Conservation (phyloP, 2,329 filamentous ascomycete species). For the Xylariaceae sp. region DNA sequence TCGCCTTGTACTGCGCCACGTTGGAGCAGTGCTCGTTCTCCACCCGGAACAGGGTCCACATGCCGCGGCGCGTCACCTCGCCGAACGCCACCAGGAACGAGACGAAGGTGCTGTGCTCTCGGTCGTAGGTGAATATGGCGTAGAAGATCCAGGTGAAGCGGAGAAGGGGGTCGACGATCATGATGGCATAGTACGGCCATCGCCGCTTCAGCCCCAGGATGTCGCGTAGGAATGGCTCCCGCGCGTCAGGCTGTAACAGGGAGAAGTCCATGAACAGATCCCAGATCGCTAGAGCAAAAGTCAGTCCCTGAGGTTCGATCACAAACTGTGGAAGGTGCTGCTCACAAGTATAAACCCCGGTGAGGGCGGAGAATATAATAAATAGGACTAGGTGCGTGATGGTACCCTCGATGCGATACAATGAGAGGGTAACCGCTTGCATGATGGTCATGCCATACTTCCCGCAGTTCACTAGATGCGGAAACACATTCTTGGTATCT, state of each 20-base stretch:
- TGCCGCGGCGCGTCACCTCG: slow-evolving; percentile 75
- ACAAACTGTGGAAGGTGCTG: slow-evolving; percentile 7
- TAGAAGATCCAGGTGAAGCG: slow-evolving; percentile 96
- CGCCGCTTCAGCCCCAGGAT: slow-evolving; percentile 69
- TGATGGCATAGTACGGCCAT: slow-evolving; percentile 82
- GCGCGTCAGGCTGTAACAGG: slow-evolving; percentile 68
- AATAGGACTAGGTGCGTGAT: slow-evolving; percentile 59
- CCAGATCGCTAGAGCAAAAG: slow-evolving; percentile 60
- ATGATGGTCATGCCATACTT: slow-evolving; percentile 86
- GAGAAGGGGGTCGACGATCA: slow-evolving; percentile 74
- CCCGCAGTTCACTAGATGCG: slow-evolving; percentile 83
- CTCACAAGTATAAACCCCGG: slow-evolving; percentile 73
- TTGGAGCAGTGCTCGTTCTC: slow-evolving; percentile 97
- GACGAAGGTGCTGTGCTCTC: slow-evolving; percentile 75
- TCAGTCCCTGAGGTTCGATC: neutral
- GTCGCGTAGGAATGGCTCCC: slow-evolving; percentile 62
- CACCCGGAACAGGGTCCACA: slow-evolving; percentile 90
- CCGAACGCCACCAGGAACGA: slow-evolving; percentile 73
- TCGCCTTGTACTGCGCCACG: slow-evolving; percentile 82
- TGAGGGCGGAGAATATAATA: slow-evolving; percentile 72
- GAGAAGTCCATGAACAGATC: slow-evolving; percentile 96
- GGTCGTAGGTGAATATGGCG: slow-evolving; percentile 69
- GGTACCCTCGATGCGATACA: slow-evolving; percentile 69
- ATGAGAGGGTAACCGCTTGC: slow-evolving; percentile 67
- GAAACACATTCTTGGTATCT: slow-evolving; percentile 81